These are phyloP conservation scores for Glarea lozoyensis DNA, from an alignment of 495 filamentous ascomycete species.

Conservation along the genomic window DNA sequence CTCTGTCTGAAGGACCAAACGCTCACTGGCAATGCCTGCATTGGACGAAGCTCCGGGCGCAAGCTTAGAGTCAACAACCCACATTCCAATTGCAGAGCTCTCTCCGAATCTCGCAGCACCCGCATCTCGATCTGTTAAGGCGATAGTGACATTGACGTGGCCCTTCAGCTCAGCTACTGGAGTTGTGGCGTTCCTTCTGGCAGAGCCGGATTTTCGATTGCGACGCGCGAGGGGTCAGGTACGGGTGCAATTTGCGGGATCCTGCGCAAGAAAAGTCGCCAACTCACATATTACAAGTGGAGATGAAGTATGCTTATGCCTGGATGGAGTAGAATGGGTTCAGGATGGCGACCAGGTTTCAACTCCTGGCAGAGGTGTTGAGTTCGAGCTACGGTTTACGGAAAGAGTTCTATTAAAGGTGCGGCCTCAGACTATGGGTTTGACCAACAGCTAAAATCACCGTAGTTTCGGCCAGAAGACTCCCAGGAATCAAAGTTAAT, in stretches of 20 bases:
- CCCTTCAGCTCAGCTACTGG: constrained; percentile 73
- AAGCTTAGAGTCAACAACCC: constrained; percentile 18
- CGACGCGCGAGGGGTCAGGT: constrained; percentile 74
- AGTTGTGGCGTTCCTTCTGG: constrained; percentile 65
- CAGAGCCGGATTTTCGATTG: constrained; percentile 80
- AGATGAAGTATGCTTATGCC: constrained; percentile 59
- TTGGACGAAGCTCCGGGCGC: no score
- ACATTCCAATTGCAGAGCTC: constrained; percentile 60
- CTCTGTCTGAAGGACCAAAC: no score
- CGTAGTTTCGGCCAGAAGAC: constrained; percentile 16
- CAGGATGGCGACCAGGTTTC: constrained; percentile 34
- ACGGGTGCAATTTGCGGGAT: constrained; percentile 67
- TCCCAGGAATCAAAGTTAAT: constrained; percentile 7
- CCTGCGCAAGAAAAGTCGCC: constrained; percentile 60
- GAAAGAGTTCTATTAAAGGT: constrained; percentile 54
- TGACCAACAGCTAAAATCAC: no score
- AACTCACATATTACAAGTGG: constrained; percentile 60
- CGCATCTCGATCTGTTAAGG: constrained; percentile 36
- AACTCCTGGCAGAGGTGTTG: constrained; percentile 58
- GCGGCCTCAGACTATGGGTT: no score
- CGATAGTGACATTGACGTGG: constrained; percentile 79
- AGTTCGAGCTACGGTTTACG: constrained; percentile 64
- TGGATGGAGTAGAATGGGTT: constrained; percentile 56
- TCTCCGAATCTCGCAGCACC: constrained; percentile 35
- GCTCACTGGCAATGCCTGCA: no score